Evolutionary conservation across 345 rosid genomes (phyloP), one percentile per base, ranked within the genome.

Genomic region (Salix viminalis): DNA sequence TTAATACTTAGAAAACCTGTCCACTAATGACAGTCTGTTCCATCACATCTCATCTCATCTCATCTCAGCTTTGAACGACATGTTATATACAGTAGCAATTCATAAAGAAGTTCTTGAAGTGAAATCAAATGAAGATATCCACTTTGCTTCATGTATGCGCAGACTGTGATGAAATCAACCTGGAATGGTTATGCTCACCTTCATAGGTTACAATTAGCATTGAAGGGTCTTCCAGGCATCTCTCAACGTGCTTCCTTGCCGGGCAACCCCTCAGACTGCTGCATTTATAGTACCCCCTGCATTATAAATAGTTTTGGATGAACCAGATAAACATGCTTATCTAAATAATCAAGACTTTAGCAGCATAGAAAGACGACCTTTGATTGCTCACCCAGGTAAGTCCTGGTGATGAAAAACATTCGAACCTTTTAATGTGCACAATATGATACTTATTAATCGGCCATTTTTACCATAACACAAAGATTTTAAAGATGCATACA

Each of bases 221-320:
- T 1, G 97, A 82, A 64, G 93, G 88, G 24, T 92, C 94, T 79
- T 90, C 93, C 41, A 84, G 52, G 81, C 97, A 88, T 76, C 94
- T 86, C 87, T 92, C 97, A 7, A 92, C 97, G 44, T 90, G 97
- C 86, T 92, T 92, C 86, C 93, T 89, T 41, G 97, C 97, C 0
- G 97, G 94, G 81, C 94, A 92, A 19, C 94, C 93, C 86, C 94
- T 87, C 74, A 90, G 75, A 67, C 88, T 88, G 85, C 97, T 92
- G 69, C 97, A 92, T 76, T 92, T 92, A 32, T 92, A 92, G 81
- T 92, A 92, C 79, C 94, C 97, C 80, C 97, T 92, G 87, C 84
- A 81, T 74, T 50, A 60, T 58, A 44, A 9, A 44, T 18, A 62
- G 39, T 2, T 46, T 46, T 6, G n/a, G n/a, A n/a, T 14, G 34